These are phyloP conservation scores for Wickerhamiella galacta DNA, from an alignment of 805 yeast species.

Conservation along the genomic window DNA sequence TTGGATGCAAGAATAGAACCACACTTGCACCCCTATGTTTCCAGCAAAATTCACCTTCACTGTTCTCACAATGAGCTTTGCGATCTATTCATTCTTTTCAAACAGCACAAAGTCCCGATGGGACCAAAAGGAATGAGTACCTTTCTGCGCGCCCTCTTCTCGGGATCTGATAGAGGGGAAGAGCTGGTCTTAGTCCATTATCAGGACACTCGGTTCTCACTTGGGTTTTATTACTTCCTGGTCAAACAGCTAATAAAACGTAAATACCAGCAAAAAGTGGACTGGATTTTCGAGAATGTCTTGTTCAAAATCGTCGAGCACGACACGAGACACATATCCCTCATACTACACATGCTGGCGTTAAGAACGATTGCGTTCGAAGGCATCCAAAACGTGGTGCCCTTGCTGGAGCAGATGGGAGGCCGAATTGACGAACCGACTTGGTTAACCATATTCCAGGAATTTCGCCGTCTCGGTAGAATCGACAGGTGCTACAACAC, in stretches of 20 bases:
- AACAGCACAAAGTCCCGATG: constrained; percentile 1
- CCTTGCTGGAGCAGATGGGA: constrained; percentile 12
- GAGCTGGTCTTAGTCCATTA: neutral
- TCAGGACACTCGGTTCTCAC: constrained; percentile 1
- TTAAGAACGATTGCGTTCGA: constrained; percentile 15
- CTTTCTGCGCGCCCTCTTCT: constrained; percentile 7
- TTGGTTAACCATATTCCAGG: constrained; percentile 15
- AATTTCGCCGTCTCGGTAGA: constrained; percentile 16
- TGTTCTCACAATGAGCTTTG: neutral
- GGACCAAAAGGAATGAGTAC: constrained; percentile 3
- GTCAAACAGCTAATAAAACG: constrained; percentile 6
- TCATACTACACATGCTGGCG: constrained; percentile 13
- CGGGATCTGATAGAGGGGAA: constrained; percentile 8
- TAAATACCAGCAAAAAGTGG: constrained; percentile 2
- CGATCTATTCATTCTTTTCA: constrained; percentile 1
- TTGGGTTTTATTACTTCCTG: constrained; percentile 10
- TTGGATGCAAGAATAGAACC: neutral
- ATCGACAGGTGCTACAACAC: constrained; percentile 17
- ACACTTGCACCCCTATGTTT: neutral
- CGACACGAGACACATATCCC: constrained; percentile 5
- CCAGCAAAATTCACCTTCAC: neutral
- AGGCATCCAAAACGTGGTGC: constrained; percentile 14
- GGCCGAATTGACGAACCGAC: constrained; percentile 12
- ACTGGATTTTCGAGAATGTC: constrained; percentile 8
- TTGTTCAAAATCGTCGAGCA: constrained; percentile 5